These are phyloP conservation scores for Echites panduratus DNA, from an alignment of 257 asterid species.

Conservation along the genomic window DNA sequence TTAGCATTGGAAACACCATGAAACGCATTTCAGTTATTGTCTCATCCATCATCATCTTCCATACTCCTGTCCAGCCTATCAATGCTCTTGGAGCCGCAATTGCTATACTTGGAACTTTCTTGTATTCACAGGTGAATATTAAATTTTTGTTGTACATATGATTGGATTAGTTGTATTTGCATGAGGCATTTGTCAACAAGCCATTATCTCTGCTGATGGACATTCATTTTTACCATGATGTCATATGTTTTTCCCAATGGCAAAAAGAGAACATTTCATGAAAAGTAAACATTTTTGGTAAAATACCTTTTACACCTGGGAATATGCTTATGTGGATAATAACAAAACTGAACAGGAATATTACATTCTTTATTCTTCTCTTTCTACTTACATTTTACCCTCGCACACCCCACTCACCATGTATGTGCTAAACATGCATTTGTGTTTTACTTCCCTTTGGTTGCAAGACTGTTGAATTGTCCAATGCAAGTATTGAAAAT, in stretches of 20 bases:
- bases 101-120: constrained; percentile 86
- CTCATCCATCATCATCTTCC: constrained; percentile 90
- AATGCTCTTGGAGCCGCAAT: constrained; percentile 99
- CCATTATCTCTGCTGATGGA: background rate
- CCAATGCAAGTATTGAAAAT: background rate
- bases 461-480: background rate
- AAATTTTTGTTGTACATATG: constrained; percentile 14
- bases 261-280: background rate
- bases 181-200: background rate
- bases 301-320: background rate
- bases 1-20: constrained; percentile 95
- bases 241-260: background rate
- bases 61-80: constrained; percentile 81
- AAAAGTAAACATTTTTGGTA: background rate
- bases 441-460: background rate
- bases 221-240: background rate
- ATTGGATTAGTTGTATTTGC: background rate
- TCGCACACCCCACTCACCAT: background rate
- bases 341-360: background rate
- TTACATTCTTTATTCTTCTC: background rate
- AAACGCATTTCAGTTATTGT: constrained; percentile 91
- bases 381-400: background rate
- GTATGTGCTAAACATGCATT: background rate
- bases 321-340: background rate
- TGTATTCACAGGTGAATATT: constrained; percentile 80